Base-by-base conservation (phyloP, 106 monocot species). In the Dendrobium catenatum region DNA sequence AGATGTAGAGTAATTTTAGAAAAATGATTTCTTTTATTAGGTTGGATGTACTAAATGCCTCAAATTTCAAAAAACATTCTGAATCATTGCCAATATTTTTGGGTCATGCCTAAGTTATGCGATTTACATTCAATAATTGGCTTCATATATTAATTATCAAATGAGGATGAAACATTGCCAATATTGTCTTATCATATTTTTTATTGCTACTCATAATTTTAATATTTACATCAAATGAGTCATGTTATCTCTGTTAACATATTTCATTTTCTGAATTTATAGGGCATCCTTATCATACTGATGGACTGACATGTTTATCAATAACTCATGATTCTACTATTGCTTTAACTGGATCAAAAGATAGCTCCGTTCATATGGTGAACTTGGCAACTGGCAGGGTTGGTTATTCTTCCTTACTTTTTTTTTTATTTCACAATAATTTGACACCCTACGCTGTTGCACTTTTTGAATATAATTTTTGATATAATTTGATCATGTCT, bases 261-360 rank as follows among this genome's bases (percentile, higher is more conserved):
- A 49, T 76, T 49, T 75, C 1, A 29, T 76, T 48, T 10, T 26
- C 13, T 49, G 20, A 54, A 61, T 79, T 83, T 80, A 29, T 78
- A 92, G 96, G 94, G 5, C 86, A 97, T 89, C 88, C 90, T 49
- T 94, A 97, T 86, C 97, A 94, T 76, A 85, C 77, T 64, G 94
- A 91, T 82, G 94, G 91, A 31, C 79, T 97, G 73, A 94, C 90
- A 77, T 97, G 94, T 85, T 82, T 97, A 77, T 85, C 89, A 20
- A 86, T 94, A 83, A 94, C 90, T n/a, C 54, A 86, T 59, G 97
- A 97, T 81, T 97, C 97, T 47, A 76, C 83, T 54, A 43, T 91
- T 80, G 91, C 88, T 80, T 80, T 97, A 55, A 92, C 92, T 83
- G 94, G 94, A 42, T 87, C 94, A 27, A 85, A 87, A 80, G 94